Base-by-base conservation (phyloP, 108 stramenopile genomes). In the Cyclostephanos invisitatus region DNA sequence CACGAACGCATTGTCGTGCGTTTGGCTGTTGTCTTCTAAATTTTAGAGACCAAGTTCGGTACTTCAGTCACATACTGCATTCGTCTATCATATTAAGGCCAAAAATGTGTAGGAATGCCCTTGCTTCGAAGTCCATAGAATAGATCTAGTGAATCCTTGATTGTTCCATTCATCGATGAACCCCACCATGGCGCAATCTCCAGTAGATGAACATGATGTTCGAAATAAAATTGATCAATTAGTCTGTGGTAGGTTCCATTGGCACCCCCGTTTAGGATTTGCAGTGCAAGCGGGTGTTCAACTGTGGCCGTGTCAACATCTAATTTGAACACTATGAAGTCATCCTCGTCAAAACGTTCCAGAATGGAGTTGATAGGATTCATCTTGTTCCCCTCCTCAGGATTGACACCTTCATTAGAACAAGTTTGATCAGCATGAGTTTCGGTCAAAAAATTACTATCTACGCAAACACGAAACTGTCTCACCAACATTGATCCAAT, bases 201-300 rank as follows among this genome's bases (percentile, higher is more conserved):
- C 18, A 22, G 28, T 63, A 80, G 59, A 48, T 76, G 53, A 0
- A 84, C 85, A 73, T 88, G 90, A 59, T 91, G 83, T 51, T 91
- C 90, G 73, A 91, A 89, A 42, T 91, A 91, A 74, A 91, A 91
- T 18, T 86, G 85, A 80, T 91, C 90, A 15, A 91, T 70, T 9
- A 89, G 36, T 60, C 78, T 55, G 20, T 60, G 24, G 37, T 68
- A 61, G 8, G 55, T 60, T 12, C 48, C 48, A 17, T 64, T 35
- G 24, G 25, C n/a, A 10, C 50, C 47, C 51, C 81, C 62, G 8
- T 77, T 38, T 9, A 84, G 29, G 14, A 88, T 38, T 54, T 86
- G 85, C 0, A 63, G 12, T 15, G 70, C 82, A n/a, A 88, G 62
- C 11, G 75, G 72, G 18, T 55, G 9, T 64, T 91, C 89, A 69